Conservation (phyloP, 2,329 filamentous ascomycete species). For the Fusarium pseudoanthophilum region DNA sequence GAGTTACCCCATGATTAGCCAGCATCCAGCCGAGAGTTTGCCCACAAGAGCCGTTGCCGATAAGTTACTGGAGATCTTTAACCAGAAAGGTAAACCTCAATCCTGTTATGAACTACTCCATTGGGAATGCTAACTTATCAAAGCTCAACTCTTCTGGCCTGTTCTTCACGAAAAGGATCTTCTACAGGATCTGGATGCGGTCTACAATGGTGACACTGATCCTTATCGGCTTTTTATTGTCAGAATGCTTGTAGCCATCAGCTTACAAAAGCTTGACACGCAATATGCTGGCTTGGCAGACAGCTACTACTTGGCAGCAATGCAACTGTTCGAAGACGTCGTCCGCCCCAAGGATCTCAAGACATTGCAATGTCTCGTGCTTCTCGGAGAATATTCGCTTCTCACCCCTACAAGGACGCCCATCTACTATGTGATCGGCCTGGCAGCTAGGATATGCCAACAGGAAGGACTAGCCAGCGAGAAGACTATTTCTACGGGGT, state of each 20-base stretch:
- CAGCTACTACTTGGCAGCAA: slow-evolving; percentile 91
- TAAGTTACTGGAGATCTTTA: slow-evolving; percentile 84
- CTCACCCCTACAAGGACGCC: slow-evolving; percentile 92
- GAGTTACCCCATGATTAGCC: slow-evolving; percentile 90
- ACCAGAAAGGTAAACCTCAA: slow-evolving; percentile 74
- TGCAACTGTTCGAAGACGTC: slow-evolving; percentile 84
- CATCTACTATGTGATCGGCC: slow-evolving; percentile 91
- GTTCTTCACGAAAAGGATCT: slow-evolving; percentile 87
- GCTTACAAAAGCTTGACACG: slow-evolving; percentile 89
- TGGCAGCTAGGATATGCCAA: slow-evolving; percentile 88
- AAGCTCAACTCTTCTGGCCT: slow-evolving; percentile 89
- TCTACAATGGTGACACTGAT: slow-evolving; percentile 80
- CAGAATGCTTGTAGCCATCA: slow-evolving; percentile 93
- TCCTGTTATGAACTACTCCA: not conserved
- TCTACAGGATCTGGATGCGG: slow-evolving; percentile 78
- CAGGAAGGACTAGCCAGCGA: slow-evolving; percentile 90
- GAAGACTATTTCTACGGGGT: slow-evolving; percentile 79
- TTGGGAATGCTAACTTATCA: slow-evolving; percentile 21
- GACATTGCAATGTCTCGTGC: slow-evolving; percentile 86
- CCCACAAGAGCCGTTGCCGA: slow-evolving; percentile 80
- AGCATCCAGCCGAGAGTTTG: slow-evolving; percentile 79
- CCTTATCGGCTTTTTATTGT: slow-evolving; percentile 89
- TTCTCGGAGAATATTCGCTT: slow-evolving; percentile 92
- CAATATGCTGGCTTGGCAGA: slow-evolving; percentile 94
- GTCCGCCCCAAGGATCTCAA: slow-evolving; percentile 89